A percentile compares a stretch with the other conserved stretches of the same genome.
Conservation (phyloP, 2,329 filamentous ascomycete genomes). For the Nemania sp. region DNA sequence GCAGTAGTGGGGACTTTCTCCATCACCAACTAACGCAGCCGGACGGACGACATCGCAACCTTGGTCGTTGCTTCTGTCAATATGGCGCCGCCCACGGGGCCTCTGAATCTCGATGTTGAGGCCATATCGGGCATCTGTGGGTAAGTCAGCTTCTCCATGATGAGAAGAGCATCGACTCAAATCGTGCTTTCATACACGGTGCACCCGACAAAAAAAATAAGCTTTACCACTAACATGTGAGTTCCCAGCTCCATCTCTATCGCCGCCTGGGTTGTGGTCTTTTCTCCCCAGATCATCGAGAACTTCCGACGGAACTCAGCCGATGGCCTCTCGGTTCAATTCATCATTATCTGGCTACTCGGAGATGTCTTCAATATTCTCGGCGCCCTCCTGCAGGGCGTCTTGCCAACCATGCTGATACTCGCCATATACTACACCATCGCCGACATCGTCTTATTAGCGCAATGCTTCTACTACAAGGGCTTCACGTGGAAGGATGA, state of each 20-base stretch:
- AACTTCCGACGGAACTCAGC: slow-evolving; percentile 86
- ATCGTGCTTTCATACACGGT: too few relatives aligned
- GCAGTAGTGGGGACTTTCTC: background rate
- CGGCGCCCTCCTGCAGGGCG: slow-evolving; percentile 86
- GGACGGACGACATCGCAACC: background rate
- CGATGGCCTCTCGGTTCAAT: slow-evolving; percentile 86
- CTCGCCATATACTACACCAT: slow-evolving; percentile 93
- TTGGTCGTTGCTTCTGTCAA: slow-evolving; percentile 9
- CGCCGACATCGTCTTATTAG: slow-evolving; percentile 83
- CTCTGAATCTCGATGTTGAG: slow-evolving; percentile 79
- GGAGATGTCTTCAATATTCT: slow-evolving; percentile 98
- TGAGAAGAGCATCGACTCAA: too few relatives aligned
- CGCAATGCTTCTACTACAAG: slow-evolving; percentile 94
- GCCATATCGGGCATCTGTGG: slow-evolving; percentile 91
- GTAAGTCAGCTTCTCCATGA: too few relatives aligned
- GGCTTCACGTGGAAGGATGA: slow-evolving; percentile 72
- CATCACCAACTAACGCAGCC: background rate
- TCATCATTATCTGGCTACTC: slow-evolving; percentile 88
- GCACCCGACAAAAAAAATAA: too few relatives aligned
- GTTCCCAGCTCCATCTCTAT: slow-evolving; percentile 81
- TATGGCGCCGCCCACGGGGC: slow-evolving; percentile 59
- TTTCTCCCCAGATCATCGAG: slow-evolving; percentile 94
- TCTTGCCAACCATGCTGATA: slow-evolving; percentile 92
- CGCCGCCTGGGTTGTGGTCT: slow-evolving; percentile 97
- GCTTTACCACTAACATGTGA: slow-evolving; percentile 12